These are phyloP conservation scores for Fomitopsis betulina DNA, from an alignment of 1,284 basidiomycete genomes.

Conservation along the genomic window DNA sequence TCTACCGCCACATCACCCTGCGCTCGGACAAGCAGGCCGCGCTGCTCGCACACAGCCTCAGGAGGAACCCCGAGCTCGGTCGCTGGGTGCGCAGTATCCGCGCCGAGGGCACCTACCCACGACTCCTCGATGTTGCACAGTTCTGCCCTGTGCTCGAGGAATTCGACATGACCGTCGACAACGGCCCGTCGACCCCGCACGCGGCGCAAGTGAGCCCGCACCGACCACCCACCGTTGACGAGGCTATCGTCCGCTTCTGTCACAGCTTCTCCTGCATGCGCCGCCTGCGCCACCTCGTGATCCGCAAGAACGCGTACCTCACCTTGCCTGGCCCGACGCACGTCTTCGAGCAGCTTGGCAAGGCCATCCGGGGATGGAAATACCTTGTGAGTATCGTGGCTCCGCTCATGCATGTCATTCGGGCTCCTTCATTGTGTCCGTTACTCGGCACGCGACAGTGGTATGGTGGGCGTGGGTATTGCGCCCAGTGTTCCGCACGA, in stretches of 20 bases:
- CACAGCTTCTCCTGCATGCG: constrained; percentile 31
- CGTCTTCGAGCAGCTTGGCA: constrained; percentile 40
- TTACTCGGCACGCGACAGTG: background rate
- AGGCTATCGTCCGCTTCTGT: constrained; percentile 34
- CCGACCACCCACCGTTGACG: constrained; percentile 14
- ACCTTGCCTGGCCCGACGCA: constrained; percentile 41
- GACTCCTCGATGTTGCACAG: constrained; percentile 23
- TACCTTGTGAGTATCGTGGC: constrained; percentile 36
- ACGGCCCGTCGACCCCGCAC: constrained; percentile 11
- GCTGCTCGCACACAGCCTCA: constrained; percentile 36
- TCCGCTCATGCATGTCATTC: constrained; percentile 16
- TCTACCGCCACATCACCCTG: constrained; percentile 45
- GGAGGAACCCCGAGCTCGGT: constrained; percentile 32
- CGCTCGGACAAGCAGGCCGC: constrained; percentile 31
- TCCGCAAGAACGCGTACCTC: constrained; percentile 52
- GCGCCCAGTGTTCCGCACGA: background rate
- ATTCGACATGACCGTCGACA: constrained; percentile 44
- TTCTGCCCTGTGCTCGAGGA: constrained; percentile 29
- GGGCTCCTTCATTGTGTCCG: constrained; percentile 13
- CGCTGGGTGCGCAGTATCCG: constrained; percentile 35
- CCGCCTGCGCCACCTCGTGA: constrained; percentile 36
- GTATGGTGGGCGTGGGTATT: background rate
- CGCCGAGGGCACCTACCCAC: constrained; percentile 28
- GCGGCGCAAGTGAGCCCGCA: constrained; percentile 2
- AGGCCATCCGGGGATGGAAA: constrained; percentile 38